Conservation (phyloP, 148 eudicot species). For the Salicornia ramosissima region DNA sequence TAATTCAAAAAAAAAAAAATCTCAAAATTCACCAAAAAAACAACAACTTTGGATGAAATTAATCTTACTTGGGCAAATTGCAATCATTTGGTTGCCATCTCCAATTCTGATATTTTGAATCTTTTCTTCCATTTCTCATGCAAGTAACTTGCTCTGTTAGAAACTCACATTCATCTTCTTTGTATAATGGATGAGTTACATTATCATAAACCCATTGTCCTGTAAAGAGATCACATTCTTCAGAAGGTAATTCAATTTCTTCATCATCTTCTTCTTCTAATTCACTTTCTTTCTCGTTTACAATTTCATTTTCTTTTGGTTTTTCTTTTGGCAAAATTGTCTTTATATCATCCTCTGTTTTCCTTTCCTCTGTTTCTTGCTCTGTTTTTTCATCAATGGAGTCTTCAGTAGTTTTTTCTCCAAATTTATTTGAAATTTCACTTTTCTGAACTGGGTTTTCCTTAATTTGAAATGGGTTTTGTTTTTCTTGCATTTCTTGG, state of each 20-base stretch:
- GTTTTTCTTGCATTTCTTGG: slow-evolving; percentile 32
- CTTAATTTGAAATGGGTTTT: slow-evolving; percentile 26
- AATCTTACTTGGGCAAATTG: slow-evolving; percentile 65
- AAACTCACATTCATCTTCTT: slow-evolving; percentile 73
- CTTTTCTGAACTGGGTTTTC: slow-evolving; percentile 18
- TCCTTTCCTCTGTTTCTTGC: slow-evolving; percentile 32
- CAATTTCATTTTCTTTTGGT: background rate
- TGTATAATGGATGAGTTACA: slow-evolving; percentile 59
- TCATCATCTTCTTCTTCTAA: slow-evolving; percentile 45
- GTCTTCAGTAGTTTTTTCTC: background rate
- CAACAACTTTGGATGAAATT: background rate
- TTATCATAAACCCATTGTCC: slow-evolving; percentile 92
- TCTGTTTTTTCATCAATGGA: slow-evolving; percentile 35
- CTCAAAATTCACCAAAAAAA: slow-evolving; percentile 18
- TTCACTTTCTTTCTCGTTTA: slow-evolving; percentile 25
- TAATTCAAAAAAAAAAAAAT: slow-evolving; percentile 3
- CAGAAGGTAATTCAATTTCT: slow-evolving; percentile 53
- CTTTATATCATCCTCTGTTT: slow-evolving; percentile 7
- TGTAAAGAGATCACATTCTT: slow-evolving; percentile 70
- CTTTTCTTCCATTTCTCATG: slow-evolving; percentile 75
- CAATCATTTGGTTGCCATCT: slow-evolving; percentile 96
- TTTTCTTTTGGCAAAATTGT: slow-evolving; percentile 15
- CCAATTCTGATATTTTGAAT: slow-evolving; percentile 74
- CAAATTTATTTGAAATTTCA: slow-evolving; percentile 6
- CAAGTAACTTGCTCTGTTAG: slow-evolving; percentile 85